Base-by-base conservation (phyloP, 2,329 filamentous ascomycete species). In the Fusarium floridanum region DNA sequence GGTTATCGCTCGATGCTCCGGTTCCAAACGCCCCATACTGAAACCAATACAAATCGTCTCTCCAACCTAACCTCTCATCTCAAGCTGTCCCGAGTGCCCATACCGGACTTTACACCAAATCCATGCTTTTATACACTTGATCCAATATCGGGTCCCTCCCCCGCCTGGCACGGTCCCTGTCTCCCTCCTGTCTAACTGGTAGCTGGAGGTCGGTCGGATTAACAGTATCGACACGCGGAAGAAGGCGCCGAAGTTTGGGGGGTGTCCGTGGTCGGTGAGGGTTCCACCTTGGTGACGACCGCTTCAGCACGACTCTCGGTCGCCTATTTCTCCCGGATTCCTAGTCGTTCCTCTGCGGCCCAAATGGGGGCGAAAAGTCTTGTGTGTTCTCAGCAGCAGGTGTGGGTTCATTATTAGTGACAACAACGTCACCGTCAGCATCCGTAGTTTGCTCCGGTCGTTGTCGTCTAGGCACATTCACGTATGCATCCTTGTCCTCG, bases 401-500 rank as follows among this genome's bases (percentile, higher is more conserved):
- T 29, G 10, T 61, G 17, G 53, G 32, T 36, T 75, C 71, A 11
- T 56, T 69, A 16, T 71, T 62, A 9, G 50, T 32, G 8, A 81
- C 55, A 24, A 65, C 63, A 11, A 76, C 66, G 55, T 81, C 77
- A 11, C 77, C 78, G 39, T 82, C 80, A 20, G 55, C 72, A 63
- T 80, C 78, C 8, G 66, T 67, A 8, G 17, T 50, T 41, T 64
- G 64, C 14, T 75, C 66, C 9, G 75, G 76, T 29, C 73, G 73
- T 53, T 78, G 74, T 36, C 86, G 83, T 65, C 84, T 83, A 2
- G 86, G 87, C 3, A 88, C 84, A 59, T 84, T 82, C 27, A 89
- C 86, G 56, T 86, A 82, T 8, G 89, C 82, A 53, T 90, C 86
- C 78, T 91, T 91, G 76, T 89, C 84, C 37, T 90, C 85, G 62